These are phyloP conservation scores for Syncephalastrum contaminatum DNA, from an alignment of 371 early-diverging fungal genomes.

Conservation along the genomic window DNA sequence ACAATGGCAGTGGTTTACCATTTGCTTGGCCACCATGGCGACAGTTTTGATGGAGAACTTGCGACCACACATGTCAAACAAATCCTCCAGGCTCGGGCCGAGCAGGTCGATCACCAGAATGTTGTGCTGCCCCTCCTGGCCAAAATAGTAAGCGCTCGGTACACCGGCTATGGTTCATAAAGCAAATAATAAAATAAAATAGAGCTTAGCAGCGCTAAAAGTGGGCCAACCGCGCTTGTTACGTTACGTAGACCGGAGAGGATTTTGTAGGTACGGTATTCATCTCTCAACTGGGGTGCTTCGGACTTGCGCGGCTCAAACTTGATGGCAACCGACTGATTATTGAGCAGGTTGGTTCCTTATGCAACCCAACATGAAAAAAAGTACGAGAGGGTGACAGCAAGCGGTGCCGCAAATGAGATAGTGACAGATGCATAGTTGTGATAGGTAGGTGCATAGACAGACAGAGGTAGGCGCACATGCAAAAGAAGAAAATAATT, in stretches of 20 bases:
- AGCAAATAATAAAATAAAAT: conserved; percentile 77
- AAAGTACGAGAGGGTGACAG: background rate
- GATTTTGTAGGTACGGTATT: conserved; percentile 85
- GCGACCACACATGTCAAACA: conserved; percentile 94
- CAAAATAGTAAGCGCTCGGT: conserved; percentile 93
- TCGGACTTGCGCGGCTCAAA: conserved; percentile 85
- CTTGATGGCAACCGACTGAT: conserved; percentile 83
- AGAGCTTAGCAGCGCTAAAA: conserved; percentile 82
- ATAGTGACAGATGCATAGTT: background rate
- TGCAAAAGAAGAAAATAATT: no score
- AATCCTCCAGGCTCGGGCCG: conserved; percentile 96
- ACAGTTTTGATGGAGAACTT: conserved; percentile 93
- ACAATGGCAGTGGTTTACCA: conserved; percentile 56
- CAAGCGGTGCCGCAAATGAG: no score
- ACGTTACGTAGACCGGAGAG: conserved; percentile 63
- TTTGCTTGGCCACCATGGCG: conserved; percentile 96
- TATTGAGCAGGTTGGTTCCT: conserved; percentile 64
- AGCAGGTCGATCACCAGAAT: conserved; percentile 97
- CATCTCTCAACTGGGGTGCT: conserved; percentile 87
- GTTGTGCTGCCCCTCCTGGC: conserved; percentile 95
- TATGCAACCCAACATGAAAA: background rate
- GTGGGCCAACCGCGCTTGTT: conserved; percentile 66
- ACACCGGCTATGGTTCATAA: conserved; percentile 66
- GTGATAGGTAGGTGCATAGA: no score
- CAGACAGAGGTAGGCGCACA: no score